Evolutionary conservation across 805 yeast genomes (phyloP), one percentile per base, ranked within the genome.

Genomic region (Saturnispora mendoncae): DNA sequence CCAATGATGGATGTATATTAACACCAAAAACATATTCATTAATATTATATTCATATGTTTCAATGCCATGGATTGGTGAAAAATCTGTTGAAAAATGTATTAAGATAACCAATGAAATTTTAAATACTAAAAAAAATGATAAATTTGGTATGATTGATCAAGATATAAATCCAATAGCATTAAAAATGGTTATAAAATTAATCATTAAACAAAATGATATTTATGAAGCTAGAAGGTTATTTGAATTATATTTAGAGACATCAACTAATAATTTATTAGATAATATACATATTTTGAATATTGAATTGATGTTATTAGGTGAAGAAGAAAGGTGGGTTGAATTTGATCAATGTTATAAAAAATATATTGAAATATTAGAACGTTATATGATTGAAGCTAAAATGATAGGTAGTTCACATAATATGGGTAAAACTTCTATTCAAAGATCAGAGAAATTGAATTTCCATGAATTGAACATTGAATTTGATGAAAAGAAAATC

Each of bases 241-340:
- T 59, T 45, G 61, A 58, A 18, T 32, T 51, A 3, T 59, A 57
- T 42, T 44, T 54, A 19, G 57, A 52, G 18, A 41, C 43, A 21
- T 49, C 58, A 4, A 46, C 44, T 8, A 34, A 46, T 6, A 53
- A 56, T 38, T 32, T 59, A 9, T 39, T 54, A 18, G 57, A 58
- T 32, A 49, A 58, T 47, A 30, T 57, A 6, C 56, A 55, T 36
- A 48, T 59, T 30, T 47, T 59, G 24, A 45, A 51, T 26, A 41
- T 44, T 15, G 64, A 59, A 39, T 41, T 59, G 30, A 39, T 55
- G 46, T 32, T 59, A 27, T 43, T 59, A 18, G 63, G 60, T 12
- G 55, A 52, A 35, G 64, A 59, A 40, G 41, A 44, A 21, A 52
- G 63, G 15, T 59, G 64, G 64, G 46, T 47, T 36, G 64, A 58